Evolutionary conservation across 371 early-diverging fungal species (phyloP), one percentile per base, ranked within the genome.

Genomic region (Spiromyces aspiralis): DNA sequence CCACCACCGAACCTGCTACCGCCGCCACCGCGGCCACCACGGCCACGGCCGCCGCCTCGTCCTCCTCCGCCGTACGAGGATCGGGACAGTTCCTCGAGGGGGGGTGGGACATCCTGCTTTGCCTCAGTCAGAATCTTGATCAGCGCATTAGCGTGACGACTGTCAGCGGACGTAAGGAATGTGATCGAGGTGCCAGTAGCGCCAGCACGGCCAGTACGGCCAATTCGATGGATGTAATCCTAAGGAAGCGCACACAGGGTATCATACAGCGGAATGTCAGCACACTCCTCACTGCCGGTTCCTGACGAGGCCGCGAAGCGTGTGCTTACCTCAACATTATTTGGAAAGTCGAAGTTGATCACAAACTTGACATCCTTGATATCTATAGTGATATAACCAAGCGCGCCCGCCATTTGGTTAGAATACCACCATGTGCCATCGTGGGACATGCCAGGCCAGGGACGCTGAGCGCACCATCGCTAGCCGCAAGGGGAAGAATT

Each of bases 171-270:
- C 1, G 98, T 93, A 71, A 99, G 95, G 80, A 94, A 98, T 20
- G 99, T 95, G 66, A 88, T 78, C 19, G 98, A 82, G 12, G 87
- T 78, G 26, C 99, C 99, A n/a, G 83, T 84, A 44, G 80, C 79
- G 22, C 85, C 89, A 52, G 95, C 96, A 77, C 99, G 94, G 60
- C 98, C 99, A 23, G 99, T 99, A 75, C 99, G 84, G 52, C 99
- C 99, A 55, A 99, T 97, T 60, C 98, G 85, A 71, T 98, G 98
- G 27, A 96, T 89, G 68, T 95, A 98, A 66, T 91, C 92, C 62
- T 35, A 16, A 10, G 16, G 16, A 6, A 35, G 35, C 16, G 16
- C 10, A n/a, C n/a, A n/a, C n/a, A n/a, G n/a, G n/a, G n/a, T n/a
- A n/a, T n/a, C n/a, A n/a, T n/a, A n/a, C n/a, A n/a, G n/a, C n/a